Evolutionary conservation across 768 basidiomycete genomes (phyloP).

Genomic region (Rhizopogon salebrosus): DNA sequence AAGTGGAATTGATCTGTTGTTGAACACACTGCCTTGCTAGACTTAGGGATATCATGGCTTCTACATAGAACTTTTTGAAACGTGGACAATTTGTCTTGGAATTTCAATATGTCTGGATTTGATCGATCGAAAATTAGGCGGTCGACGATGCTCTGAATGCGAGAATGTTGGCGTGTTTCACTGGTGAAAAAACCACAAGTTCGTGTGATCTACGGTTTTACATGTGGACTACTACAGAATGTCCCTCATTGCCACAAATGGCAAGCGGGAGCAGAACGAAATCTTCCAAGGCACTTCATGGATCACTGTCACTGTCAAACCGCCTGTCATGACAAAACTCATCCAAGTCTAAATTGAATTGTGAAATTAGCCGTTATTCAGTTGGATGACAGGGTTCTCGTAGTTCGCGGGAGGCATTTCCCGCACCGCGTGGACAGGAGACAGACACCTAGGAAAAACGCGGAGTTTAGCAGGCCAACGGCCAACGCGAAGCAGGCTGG

Average conservation of each 20-base stretch:
- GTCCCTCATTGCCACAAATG: neutral
- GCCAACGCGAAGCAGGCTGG: neutral
- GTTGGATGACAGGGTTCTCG: neutral
- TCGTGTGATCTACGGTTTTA: neutral
- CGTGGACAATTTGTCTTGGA: neutral
- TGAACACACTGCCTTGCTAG: neutral
- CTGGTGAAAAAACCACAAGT: neutral
- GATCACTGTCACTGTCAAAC: neutral
- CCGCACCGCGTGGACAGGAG: neutral
- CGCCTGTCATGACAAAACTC: neutral
- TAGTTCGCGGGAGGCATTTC: neutral
- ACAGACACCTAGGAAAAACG: neutral
- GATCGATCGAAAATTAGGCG: neutral
- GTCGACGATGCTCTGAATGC: too few relatives aligned
- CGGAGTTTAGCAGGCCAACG: neutral
- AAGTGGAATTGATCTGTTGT: slow-evolving; percentile 23
- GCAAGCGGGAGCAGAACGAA: neutral
- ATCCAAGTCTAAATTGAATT: neutral
- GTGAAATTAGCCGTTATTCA: neutral
- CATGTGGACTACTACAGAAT: neutral
- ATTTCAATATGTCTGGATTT: neutral
- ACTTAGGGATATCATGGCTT: neutral
- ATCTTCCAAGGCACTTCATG: neutral
- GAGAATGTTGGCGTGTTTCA: neutral
- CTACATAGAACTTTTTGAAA: neutral